phyloP scores from a whole-genome alignment of 164 flowering plant genomes.

The Sextonia rubra region DNA sequence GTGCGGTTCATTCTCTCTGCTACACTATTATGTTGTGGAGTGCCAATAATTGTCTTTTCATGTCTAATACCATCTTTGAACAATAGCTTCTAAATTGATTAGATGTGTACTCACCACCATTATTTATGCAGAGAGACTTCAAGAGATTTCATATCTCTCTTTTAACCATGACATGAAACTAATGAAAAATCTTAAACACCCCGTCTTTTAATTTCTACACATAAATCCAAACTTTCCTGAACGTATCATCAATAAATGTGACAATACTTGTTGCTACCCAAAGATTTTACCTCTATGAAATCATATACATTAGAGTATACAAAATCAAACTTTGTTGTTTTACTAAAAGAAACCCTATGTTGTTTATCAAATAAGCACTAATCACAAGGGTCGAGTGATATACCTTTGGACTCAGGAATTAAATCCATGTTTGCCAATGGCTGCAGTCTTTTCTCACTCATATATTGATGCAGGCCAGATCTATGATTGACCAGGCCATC shows the following conservation, averaged over 20 bases:
- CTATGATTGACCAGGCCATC: too few relatives aligned
- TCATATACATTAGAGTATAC: too few relatives aligned
- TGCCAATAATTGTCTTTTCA: neutral
- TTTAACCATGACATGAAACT: conserved; percentile 3
- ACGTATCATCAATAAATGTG: neutral
- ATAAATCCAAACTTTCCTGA: neutral
- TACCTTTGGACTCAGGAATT: too few relatives aligned
- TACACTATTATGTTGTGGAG: neutral
- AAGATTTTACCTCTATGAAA: neutral
- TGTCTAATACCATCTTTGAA: neutral
- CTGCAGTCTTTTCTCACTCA: too few relatives aligned
- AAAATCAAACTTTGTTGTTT: too few relatives aligned
- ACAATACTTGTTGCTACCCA: neutral
- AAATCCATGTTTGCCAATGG: too few relatives aligned
- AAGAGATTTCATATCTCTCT: neutral
- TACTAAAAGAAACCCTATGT: too few relatives aligned
- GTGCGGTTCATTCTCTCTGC: conserved; percentile 4
- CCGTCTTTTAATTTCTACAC: neutral
- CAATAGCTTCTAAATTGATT: neutral
- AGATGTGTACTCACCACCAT: neutral
- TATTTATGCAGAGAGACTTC: neutral
- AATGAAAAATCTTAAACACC: neutral
- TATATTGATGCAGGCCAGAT: too few relatives aligned
- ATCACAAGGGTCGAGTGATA: too few relatives aligned
- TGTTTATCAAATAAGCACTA: too few relatives aligned